Percentiles rank a stretch among this genome's conserved stretches.
Evolutionary conservation across 805 yeast genomes (phyloP).

Genomic region (Candida stauntonica): DNA sequence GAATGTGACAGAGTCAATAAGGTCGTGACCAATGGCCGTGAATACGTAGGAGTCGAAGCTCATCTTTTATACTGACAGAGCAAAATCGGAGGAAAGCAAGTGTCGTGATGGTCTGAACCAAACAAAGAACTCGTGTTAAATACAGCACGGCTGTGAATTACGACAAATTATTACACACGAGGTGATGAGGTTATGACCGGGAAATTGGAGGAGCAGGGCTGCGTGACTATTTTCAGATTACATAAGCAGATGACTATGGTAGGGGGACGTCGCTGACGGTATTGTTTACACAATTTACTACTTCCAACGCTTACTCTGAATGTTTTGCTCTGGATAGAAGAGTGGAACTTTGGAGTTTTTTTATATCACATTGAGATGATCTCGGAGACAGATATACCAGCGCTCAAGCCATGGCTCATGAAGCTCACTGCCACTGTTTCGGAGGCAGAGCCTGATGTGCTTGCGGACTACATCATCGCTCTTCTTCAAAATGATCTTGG

Average conservation of each 20-base stretch:
- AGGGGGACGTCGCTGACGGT: too few species aligned
- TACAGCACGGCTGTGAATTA: too few species aligned
- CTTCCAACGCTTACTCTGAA: too few species aligned
- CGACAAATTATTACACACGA: background rate
- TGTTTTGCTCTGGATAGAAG: too few species aligned
- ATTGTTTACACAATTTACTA: too few species aligned
- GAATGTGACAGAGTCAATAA: slow-evolving; percentile 18
- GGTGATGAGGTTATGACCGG: slow-evolving; percentile 1
- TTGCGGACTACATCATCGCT: slow-evolving; percentile 42
- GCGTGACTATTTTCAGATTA: too few species aligned
- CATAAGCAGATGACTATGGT: too few species aligned
- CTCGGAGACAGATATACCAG: slow-evolving; percentile 10
- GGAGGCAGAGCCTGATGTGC: slow-evolving; percentile 39
- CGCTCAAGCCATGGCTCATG: slow-evolving; percentile 29
- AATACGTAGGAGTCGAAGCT: slow-evolving; percentile 14
- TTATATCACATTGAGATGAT: background rate
- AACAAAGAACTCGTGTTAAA: too few species aligned
- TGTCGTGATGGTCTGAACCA: too few species aligned
- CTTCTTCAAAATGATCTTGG: slow-evolving; percentile 35
- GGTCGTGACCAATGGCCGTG: slow-evolving; percentile 27
- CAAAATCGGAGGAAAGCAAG: too few species aligned
- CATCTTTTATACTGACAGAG: background rate
- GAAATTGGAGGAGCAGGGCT: too few species aligned
- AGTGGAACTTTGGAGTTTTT: too few species aligned
- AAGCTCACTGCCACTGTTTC: slow-evolving; percentile 20